phyloP scores from a whole-genome alignment of 257 asterid species.

The Solanum boliviense region DNA sequence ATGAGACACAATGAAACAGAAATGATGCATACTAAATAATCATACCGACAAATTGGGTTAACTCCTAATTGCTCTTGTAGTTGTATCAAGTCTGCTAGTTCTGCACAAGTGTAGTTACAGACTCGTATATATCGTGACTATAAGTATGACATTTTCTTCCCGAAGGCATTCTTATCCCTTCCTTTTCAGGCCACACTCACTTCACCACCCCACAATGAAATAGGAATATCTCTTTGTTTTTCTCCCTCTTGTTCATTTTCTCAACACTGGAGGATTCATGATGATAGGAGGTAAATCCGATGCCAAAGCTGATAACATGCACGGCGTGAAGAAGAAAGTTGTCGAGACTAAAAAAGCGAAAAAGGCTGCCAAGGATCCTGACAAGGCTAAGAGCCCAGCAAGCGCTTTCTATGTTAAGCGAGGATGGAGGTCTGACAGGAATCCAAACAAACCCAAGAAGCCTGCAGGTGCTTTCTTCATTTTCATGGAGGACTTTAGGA shows the following conservation, averaged over 20 bases:
- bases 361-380: slow-evolving; percentile 43
- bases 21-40: neutral
- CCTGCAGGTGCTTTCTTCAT: slow-evolving; percentile 79
- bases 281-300: slow-evolving; percentile 64
- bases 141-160: neutral
- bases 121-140: neutral
- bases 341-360: slow-evolving; percentile 19
- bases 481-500: slow-evolving; percentile 82
- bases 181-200: neutral
- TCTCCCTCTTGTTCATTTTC: neutral
- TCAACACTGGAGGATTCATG: slow-evolving; percentile 10
- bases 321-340: slow-evolving; percentile 47
- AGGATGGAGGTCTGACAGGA: slow-evolving; percentile 17
- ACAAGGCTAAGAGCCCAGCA: slow-evolving; percentile 74
- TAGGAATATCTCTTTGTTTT: neutral
- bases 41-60: neutral
- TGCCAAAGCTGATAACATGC: slow-evolving; percentile 47
- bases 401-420: slow-evolving; percentile 48
- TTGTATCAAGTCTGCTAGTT: neutral
- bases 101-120: neutral
- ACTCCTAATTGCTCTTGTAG: neutral
- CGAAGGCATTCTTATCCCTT: neutral
- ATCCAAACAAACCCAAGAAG: slow-evolving; percentile 83
- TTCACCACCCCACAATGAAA: neutral
- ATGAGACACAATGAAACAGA: neutral